Base-by-base conservation (phyloP, 2,329 filamentous ascomycete genomes). In the Escovopsis sp. region DNA sequence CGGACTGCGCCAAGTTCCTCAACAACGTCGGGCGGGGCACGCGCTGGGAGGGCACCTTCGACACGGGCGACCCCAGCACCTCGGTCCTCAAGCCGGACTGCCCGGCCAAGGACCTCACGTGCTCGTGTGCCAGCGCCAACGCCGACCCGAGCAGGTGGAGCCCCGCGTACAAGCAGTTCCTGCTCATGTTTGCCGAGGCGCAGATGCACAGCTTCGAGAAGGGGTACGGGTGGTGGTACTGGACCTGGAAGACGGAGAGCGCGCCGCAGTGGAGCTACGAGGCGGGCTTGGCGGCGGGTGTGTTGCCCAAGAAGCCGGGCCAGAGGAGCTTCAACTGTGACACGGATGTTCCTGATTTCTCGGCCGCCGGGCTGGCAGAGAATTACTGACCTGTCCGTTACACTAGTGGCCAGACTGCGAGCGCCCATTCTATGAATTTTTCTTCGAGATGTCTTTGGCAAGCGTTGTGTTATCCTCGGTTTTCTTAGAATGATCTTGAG, bases 151-250 rank as follows among this genome's bases (percentile, higher is more conserved):
- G 66, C 14, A 56, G 63, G 4, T 96, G 88, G 67, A 77, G 72
- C 32, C 66, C 67, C 44, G 64, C 67, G 5, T 98, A 98, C 64
- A 94, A 91, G 64, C 65, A 78, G 50, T 96, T 89, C 62, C 67
- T 98, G 47, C 74, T 76, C 49, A 84, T 84, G 62, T 96, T 96
- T 63, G 91, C 91, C 6, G 81, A 94, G 62, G 91, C 88, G 41
- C 91, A 98, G 66, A 98, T 98, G 85, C 72, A 81, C 52, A 84
- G 80, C 45, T 98, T 96, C 56, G 89, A 96, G 61, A 79, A 81
- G 48, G 86, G 84, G 6, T 91, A 84, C 81, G 91, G 91, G 39
- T 98, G 91, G 91, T 95, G 94, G 65, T 98, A 98, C 64, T 98
- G 91, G 91, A 96, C 88, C 30, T 94, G 91, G 89, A 76, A 87